phyloP scores from a whole-genome alignment of 179 eudicot species.

The Patellifolia procumbens region DNA sequence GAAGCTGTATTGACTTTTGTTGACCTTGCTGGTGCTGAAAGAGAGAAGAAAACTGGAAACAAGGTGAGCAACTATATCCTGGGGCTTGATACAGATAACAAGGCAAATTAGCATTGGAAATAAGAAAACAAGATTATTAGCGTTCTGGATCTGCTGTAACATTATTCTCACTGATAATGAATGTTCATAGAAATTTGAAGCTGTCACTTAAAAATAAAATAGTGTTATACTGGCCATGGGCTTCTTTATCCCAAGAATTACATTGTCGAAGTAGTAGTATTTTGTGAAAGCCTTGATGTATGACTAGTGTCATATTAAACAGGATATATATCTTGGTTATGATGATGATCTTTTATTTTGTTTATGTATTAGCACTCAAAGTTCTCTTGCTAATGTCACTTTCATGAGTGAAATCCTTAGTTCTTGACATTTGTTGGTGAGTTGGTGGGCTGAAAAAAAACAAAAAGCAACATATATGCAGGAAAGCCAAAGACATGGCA shows the following conservation, averaged over 20 bases:
- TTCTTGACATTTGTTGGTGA: neutral
- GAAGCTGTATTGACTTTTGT: conserved; percentile 73
- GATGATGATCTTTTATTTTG: conserved; percentile 2
- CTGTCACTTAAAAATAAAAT: conserved; percentile 9
- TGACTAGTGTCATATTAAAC: neutral
- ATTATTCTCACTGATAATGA: neutral
- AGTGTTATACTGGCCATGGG: neutral
- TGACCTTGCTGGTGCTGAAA: conserved; percentile 98
- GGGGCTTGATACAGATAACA: neutral
- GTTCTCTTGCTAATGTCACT: neutral
- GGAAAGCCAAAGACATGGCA: neutral
- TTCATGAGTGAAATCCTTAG: neutral
- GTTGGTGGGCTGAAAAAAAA: neutral
- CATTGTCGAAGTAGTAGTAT: neutral
- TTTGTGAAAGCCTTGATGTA: neutral
- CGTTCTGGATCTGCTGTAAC: neutral
- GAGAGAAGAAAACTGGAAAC: conserved; percentile 89
- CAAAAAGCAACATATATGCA: neutral
- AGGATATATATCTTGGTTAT: neutral
- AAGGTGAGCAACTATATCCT: conserved; percentile 51
- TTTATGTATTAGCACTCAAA: neutral
- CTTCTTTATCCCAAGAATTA: neutral
- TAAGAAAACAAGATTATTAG: conserved; percentile 4
- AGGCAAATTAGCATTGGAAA: neutral
- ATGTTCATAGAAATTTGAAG: neutral